Base-by-base conservation (phyloP, 352 stramenopile genomes). In the Globisporangium viniferum region DNA sequence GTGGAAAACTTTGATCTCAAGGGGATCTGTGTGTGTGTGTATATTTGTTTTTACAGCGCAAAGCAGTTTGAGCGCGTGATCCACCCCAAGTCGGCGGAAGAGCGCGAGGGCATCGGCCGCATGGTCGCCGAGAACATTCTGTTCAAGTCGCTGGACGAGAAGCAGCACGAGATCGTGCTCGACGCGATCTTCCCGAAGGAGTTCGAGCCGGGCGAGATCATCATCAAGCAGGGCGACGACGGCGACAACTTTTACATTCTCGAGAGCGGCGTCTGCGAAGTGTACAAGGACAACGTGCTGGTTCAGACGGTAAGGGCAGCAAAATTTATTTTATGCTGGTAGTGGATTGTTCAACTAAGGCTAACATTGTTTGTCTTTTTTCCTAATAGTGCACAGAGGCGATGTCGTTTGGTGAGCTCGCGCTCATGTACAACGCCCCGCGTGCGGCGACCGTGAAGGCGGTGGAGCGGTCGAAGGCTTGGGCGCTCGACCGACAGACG, bases 381-480 rank as follows among this genome's bases (percentile, higher is more conserved):
- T 15, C 5, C 20, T 31, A 20, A 33, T 39, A 93, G 74, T 91
- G 98, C 67, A 89, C 79, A n/a, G 80, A 90, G 35, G 88, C 86
- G 2, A 90, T 93, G 73, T 96, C 92, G 9, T 99, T 99, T 83
- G 97, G 97, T 39, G 97, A 99, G 70, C 77, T 99, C 35, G 96
- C 96, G 12, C 84, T 99, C 29, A 97, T 99, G 91, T 99, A 99
- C 83, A 98, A 98, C 67, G 95, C 91, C 20, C 97, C 97, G 6
- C 94, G 97, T 62, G 94, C 96, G 29, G 97, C 97, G 29, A 98
- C 96, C 14, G 97, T 98, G 58, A 95, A 97, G 70, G 94, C 94
- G 5, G 85, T 90, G 31, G 80, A 93, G 67, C 74, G 88, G 62
- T 98, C 92, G 58, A 98, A 98, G 64, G 83, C 97, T 0, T 99